Evolutionary conservation across 306 rosid genomes (phyloP), one percentile per base, ranked within the genome.

Genomic region (Cyamopsis tetragonoloba): DNA sequence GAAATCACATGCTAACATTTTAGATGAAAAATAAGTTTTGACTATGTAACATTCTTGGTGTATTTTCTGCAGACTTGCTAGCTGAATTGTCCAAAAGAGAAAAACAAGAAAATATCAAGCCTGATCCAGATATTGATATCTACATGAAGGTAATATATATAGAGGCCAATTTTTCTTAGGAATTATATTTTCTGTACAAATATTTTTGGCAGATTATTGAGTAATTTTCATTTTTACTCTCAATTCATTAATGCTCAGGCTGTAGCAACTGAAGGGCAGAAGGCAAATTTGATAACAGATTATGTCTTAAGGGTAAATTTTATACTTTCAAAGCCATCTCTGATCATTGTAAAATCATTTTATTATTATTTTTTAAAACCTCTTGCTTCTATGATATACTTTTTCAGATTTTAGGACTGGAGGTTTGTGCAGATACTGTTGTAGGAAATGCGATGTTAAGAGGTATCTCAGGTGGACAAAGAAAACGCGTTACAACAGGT

Each of bases 401-500:
- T 74, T 28, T 73, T n/a, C 78, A 85, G 90, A 27, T 82, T 59
- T 62, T 85, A 74, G 90, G 90, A 41, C 76, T 85, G 42, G 90
- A 85, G 50, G 66, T 42, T n/a, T 82, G 87, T 64, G 87, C 87
- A 34, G 87, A 85, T 74, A 85, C 85, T 42, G 7, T 85, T 58
- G 81, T 85, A 26, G 89, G 89, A 72, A 74, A 77, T 74, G 77
- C 77, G 22, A 62, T 85, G 79, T 38, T 82, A 62, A 80, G 91
- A 57, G 91, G 91, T 30, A 68, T 85, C 64, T 85, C 90, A 9
- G 91, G 91, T 27, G 91, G 91, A 72, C 91, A 85, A 80, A 82
- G n/a, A 72, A 85, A 85, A 49, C 85, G 91, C 3, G 82, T 85
- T 57, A 85, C 91, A 48, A 85, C 87, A 7, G 91, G 91, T 85